phyloP scores from a whole-genome alignment of 2,329 filamentous ascomycete genomes.

The Colletotrichum sojae region DNA sequence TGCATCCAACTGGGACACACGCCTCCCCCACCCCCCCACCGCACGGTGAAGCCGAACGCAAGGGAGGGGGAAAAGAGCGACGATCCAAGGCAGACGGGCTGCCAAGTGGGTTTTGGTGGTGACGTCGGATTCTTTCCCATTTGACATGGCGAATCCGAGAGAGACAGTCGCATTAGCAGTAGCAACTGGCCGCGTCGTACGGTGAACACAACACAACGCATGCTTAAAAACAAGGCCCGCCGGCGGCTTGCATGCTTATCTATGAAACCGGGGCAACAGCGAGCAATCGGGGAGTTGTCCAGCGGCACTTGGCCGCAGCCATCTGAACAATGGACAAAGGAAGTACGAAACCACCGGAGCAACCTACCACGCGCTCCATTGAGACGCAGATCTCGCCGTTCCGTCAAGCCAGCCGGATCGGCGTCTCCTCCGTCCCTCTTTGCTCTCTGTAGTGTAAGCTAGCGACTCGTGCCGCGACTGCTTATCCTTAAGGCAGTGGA shows the following conservation, averaged over 20 bases:
- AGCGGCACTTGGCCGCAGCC: no score
- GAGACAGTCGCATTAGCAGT: no score
- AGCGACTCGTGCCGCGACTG: not conserved
- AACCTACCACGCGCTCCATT: not conserved
- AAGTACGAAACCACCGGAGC: not conserved
- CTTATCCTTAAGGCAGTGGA: conserved; percentile 5
- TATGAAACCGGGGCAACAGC: no score
- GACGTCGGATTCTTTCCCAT: no score
- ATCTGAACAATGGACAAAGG: conserved; percentile 1
- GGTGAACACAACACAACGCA: no score
- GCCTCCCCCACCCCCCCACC: conserved; percentile 44
- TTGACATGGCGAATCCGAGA: no score
- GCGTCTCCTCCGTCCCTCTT: conserved; percentile 8
- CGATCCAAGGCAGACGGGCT: not conserved
- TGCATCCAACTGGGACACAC: not conserved
- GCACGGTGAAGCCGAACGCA: conserved; percentile 46
- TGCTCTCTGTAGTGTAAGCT: not conserved
- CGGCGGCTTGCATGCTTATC: no score
- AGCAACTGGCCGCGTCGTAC: no score
- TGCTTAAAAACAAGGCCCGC: no score
- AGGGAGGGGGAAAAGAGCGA: conserved; percentile 11
- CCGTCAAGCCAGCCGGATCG: conserved; percentile 17
- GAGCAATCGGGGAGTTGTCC: no score
- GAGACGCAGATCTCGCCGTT: conserved; percentile 1
- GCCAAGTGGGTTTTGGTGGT: conserved; percentile 17